Evolutionary conservation across 305 asterid species (phyloP), one percentile per base, ranked within the genome.

Genomic region (Fraxinus velutina): DNA sequence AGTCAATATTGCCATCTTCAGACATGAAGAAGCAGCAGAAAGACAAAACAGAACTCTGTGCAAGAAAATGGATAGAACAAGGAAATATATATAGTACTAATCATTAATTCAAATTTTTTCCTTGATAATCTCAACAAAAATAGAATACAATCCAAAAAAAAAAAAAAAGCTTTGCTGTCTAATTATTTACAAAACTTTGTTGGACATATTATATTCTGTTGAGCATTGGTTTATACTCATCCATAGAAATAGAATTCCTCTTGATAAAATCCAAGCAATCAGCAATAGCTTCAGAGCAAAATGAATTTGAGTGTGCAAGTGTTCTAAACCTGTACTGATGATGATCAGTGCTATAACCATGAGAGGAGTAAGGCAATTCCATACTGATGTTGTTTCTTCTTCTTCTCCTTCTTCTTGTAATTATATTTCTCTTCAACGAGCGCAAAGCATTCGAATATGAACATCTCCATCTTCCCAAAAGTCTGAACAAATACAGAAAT

Each of bases 181-280:
- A 34, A 21, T 24, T 82, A 85, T 79, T 36, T 76, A 81, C 86
- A 84, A 15, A 47, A 47, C 19, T 47, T 47, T 47, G 60, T 13
- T 47, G 60, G 36, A 64, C 7, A 64, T 64, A 27, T 22, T 76
- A 78, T 30, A 79, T 47, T 73, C 24, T 84, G 3, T 39, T 75
- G 21, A 91, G 86, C 87, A 91, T 90, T 39, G 92, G 90, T 42
- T 81, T 87, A 22, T 15, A 81, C 1, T 89, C 94, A 60, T 89
- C 93, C 24, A 77, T 77, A 0, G 92, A 87, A 37, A 88, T 86
- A 21, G 93, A 91, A 68, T 89, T 90, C 79, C 93, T 87, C 87
- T 91, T 90, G 73, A 91, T 91, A 47, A 91, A 91, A 39, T 91
- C 95, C 83, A 91, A 60, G 24, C 95, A 91, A 50, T 91, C 95